phyloP scores from a whole-genome alignment of 1,139 yeast species.

The Scheffersomyces parashehatae region DNA sequence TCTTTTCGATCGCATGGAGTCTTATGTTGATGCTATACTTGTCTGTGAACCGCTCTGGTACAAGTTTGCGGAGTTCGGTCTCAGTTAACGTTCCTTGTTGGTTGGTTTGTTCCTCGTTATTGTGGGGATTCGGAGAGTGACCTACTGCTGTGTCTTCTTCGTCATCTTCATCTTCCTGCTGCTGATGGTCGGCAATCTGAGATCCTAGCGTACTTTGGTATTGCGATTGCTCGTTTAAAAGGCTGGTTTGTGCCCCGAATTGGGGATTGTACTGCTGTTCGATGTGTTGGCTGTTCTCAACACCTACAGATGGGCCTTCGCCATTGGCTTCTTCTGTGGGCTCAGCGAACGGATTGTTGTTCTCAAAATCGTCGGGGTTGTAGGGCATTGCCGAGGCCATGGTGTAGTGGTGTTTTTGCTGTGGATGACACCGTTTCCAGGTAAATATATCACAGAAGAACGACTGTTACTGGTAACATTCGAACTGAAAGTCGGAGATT shows the following conservation, averaged over 20 bases:
- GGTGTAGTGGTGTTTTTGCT: not conserved
- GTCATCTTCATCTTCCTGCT: not conserved
- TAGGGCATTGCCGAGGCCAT: constrained; percentile 63
- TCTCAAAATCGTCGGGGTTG: constrained; percentile 65
- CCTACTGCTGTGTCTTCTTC: not conserved
- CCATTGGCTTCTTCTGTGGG: constrained; percentile 18
- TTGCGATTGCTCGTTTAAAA: too few relatives aligned
- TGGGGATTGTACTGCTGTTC: not conserved
- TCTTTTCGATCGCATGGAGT: constrained; percentile 37
- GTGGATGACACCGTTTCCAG: too few relatives aligned
- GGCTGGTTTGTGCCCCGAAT: too few relatives aligned
- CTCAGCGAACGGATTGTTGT: constrained; percentile 62
- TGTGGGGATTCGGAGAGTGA: constrained; percentile 1
- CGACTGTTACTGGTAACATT: too few relatives aligned
- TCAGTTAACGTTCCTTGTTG: constrained; percentile 23
- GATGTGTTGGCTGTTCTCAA: not conserved
- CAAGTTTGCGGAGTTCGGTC: constrained; percentile 41
- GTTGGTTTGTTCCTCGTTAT: constrained; percentile 4
- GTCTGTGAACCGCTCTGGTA: constrained; percentile 53
- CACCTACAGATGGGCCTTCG: not conserved
- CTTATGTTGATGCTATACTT: constrained; percentile 32
- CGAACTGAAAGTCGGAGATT: too few relatives aligned
- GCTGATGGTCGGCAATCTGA: constrained; percentile 5
- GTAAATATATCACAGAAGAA: too few relatives aligned
- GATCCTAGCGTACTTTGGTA: too few relatives aligned